A percentile compares a stretch with the other conserved stretches of the same genome.
Evolutionary conservation across 83 land plant genomes (phyloP).

Genomic region (Thuja plicata): DNA sequence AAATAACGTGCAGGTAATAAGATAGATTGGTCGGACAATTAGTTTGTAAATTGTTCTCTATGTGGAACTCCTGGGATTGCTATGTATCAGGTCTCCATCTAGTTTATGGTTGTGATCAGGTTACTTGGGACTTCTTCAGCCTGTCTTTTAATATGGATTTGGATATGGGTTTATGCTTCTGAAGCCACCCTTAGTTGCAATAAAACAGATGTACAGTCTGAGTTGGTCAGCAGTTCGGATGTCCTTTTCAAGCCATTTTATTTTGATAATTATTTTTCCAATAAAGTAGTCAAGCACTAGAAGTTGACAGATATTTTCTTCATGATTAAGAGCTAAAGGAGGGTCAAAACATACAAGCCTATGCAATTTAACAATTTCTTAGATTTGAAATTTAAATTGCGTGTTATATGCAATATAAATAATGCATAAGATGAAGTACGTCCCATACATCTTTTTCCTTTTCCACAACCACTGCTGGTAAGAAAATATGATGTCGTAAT

Average conservation of each 20-base stretch:
- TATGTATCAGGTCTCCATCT: too few relatives aligned
- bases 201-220: not conserved
- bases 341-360: not conserved
- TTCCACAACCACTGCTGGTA: not conserved
- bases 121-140: not conserved
- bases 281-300: not conserved
- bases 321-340: not conserved
- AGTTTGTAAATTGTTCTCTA: too few relatives aligned
- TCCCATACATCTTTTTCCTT: not conserved
- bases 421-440: too few relatives aligned
- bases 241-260: not conserved
- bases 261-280: not conserved
- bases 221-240: not conserved
- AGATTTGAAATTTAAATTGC: not conserved
- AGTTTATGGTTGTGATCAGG: not conserved
- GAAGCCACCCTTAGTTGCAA: not conserved
- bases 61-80: too few relatives aligned
- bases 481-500: not conserved
- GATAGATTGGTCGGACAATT: too few relatives aligned
- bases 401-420: too few relatives aligned
- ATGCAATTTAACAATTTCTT: not conserved
- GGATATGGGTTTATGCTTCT: not conserved
- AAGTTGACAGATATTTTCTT: not conserved
- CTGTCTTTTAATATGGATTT: not conserved
- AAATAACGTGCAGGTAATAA: too few relatives aligned